Conservation (phyloP, 1,284 basidiomycete species). For the Mycosarcoma mackinlayi region DNA sequence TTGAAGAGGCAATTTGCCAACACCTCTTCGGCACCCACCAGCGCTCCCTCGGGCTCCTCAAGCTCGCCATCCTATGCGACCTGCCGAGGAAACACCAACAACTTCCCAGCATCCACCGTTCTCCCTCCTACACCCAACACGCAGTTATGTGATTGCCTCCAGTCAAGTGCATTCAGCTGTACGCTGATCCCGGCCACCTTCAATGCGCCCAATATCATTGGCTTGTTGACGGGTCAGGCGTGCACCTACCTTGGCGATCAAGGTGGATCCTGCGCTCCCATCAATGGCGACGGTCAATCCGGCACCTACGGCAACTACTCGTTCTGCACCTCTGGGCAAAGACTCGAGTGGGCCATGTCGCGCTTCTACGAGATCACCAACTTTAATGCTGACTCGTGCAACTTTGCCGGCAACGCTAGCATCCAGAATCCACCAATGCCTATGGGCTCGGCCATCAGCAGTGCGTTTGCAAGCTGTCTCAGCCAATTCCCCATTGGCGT, state of each 20-base stretch:
- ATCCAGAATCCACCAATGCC: constrained; percentile 74
- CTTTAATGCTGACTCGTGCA: constrained; percentile 74
- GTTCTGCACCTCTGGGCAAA: constrained; percentile 79
- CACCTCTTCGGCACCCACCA: constrained; percentile 75
- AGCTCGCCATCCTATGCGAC: constrained; percentile 73
- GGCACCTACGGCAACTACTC: constrained; percentile 82
- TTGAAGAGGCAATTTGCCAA: constrained; percentile 76
- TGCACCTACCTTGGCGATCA: constrained; percentile 77
- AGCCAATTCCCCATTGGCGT: constrained; percentile 73
- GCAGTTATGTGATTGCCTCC: constrained; percentile 81
- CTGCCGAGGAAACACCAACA: constrained; percentile 76
- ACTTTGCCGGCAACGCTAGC: constrained; percentile 85
- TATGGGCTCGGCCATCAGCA: constrained; percentile 72
- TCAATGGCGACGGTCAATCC: constrained; percentile 78
- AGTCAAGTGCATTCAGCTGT: constrained; percentile 76
- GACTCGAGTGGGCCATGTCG: constrained; percentile 77
- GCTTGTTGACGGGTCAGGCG: constrained; percentile 76
- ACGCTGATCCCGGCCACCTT: constrained; percentile 75
- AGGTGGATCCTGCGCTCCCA: constrained; percentile 74
- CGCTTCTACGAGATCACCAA: constrained; percentile 79
- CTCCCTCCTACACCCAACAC: constrained; percentile 86
- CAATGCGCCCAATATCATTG: constrained; percentile 78
- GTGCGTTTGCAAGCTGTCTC: constrained; percentile 79
- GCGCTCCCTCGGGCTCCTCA: constrained; percentile 74
- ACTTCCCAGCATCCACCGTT: constrained; percentile 76